Conservation (phyloP, 768 basidiomycete species). For the Cystobasidium onofrii region DNA sequence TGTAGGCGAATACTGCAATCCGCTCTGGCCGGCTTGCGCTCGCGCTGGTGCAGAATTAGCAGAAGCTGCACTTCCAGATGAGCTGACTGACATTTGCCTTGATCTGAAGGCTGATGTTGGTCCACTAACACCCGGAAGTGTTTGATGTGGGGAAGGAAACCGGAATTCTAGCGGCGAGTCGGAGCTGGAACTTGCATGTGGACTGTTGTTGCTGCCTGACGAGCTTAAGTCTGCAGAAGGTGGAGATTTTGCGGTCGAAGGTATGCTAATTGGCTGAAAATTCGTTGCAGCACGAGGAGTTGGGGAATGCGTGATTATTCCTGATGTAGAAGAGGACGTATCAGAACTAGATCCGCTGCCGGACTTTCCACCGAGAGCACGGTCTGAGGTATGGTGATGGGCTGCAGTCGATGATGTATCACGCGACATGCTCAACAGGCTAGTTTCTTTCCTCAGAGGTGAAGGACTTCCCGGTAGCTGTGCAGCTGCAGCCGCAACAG, state of each 20-base stretch:
- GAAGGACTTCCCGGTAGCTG: neutral
- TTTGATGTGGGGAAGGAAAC: neutral
- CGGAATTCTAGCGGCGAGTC: neutral
- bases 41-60: neutral
- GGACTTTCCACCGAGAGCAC: neutral
- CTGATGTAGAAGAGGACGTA: neutral
- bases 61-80: neutral
- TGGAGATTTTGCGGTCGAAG: neutral
- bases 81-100: slow-evolving; percentile 1
- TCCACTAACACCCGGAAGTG: neutral
- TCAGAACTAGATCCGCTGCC: neutral
- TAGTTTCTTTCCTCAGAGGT: slow-evolving; percentile 17
- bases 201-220: neutral
- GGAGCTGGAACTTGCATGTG: neutral
- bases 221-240: no score
- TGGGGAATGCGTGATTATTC: neutral
- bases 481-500: neutral
- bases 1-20: neutral
- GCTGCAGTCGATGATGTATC: neutral
- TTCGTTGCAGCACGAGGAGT: neutral
- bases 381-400: neutral
- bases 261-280: neutral
- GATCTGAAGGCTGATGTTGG: neutral
- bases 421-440: slow-evolving; percentile 19
- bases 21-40: neutral